Evolutionary conservation across 805 yeast genomes (phyloP).

Genomic region (Blastobotrys attinorum): DNA sequence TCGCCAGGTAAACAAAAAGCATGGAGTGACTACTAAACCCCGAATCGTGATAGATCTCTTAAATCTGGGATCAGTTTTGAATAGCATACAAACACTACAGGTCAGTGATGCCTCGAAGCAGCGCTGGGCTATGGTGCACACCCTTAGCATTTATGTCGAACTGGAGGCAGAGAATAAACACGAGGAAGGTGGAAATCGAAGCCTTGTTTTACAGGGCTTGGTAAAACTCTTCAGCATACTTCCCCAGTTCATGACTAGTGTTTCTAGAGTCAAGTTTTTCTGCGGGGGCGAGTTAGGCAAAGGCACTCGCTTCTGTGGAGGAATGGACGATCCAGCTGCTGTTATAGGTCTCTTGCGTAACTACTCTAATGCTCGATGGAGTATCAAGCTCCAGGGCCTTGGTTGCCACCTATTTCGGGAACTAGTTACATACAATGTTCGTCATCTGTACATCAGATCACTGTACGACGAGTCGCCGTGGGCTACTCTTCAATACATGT

Average conservation of each 20-base stretch:
- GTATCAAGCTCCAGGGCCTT: background rate
- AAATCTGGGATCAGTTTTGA: background rate
- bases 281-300: background rate
- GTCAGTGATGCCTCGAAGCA: background rate
- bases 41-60: background rate
- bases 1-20: background rate
- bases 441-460: background rate
- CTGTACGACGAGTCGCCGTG: background rate
- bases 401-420: background rate
- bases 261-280: background rate
- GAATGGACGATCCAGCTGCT: background rate
- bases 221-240: no score
- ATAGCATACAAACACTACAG: background rate
- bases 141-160: background rate
- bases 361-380: background rate
- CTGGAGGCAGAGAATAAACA: background rate
- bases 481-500: background rate
- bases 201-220: no score
- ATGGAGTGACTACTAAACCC: background rate
- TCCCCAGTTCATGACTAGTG: background rate
- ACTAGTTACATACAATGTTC: background rate
- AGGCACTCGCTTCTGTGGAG: background rate
- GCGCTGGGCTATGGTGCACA: background rate
- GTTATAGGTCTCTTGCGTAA: background rate
- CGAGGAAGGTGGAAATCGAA: no score